Base-by-base conservation (phyloP, 805 yeast genomes). In the Ogataea populi-albae region DNA sequence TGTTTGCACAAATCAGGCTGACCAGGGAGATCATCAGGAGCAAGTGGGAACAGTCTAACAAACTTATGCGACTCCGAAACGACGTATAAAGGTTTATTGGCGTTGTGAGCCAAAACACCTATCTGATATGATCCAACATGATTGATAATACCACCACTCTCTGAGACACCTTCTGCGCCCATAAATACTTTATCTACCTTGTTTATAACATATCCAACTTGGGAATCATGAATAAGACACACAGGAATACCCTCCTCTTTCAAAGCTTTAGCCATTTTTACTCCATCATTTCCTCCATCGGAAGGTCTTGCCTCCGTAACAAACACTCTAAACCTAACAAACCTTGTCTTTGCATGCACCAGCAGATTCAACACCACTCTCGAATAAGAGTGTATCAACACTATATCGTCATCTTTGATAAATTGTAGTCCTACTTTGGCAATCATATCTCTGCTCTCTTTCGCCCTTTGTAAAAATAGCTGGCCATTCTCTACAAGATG, bases 101-200 rank as follows among this genome's bases (percentile, higher is more conserved):
- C 85, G 40, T 83, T 79, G 50, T 85, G 82, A 3, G 98, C 96
- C 40, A 93, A 65, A 30, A 93, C 91, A 25, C 97, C 97, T 32
- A 91, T 82, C 54, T 93, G 96, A 61, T 86, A 93, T 2, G 95
- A 81, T 5, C 99, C 99, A 43, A 93, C 81, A 49, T 85, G 89
- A 62, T 93, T 93, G 49, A 93, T 91, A 31, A 94, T 87, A 22
- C 99, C 99, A 38, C 99, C 99, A 58, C 94, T 83, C 66, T 93
- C 99, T 3, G 96, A 95, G 3, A 93, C 99, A 49, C 99, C 99
- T 63, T 93, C 98, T 1, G 98, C 98, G 37, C 99, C 99, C 47
- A 93, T 93, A 46, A 93, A 75, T 4, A 93, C 85, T 61, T 93
- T 91, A 64, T 91, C 95, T 10, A 89, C 88, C 59, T 85, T 84